Evolutionary conservation across 2,329 filamentous ascomycete genomes (phyloP).

Genomic region (Phoma sp.): DNA sequence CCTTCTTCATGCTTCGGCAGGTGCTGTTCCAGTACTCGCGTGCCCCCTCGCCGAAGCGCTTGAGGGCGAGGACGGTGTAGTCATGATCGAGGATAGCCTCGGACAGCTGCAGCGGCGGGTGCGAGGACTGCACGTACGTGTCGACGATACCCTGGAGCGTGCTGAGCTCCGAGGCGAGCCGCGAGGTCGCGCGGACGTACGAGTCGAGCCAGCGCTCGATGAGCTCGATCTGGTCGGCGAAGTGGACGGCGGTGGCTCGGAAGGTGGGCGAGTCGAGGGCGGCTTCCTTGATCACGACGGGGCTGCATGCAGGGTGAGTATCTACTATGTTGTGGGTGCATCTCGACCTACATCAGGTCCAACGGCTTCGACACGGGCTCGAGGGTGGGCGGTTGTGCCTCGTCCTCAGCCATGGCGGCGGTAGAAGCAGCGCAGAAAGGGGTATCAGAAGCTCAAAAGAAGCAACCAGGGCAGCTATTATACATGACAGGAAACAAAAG

Average conservation of each 20-base stretch:
- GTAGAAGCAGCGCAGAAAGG: too few relatives aligned
- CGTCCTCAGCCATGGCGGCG: constrained; percentile 46
- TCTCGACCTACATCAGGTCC: constrained; percentile 50
- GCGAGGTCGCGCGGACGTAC: constrained; percentile 69
- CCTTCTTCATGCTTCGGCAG: constrained; percentile 75
- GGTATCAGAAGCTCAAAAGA: constrained; percentile 5
- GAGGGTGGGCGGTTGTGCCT: constrained; percentile 40
- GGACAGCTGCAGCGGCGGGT: constrained; percentile 75
- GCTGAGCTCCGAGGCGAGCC: constrained; percentile 70
- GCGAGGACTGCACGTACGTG: constrained; percentile 75
- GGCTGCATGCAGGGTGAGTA: constrained; percentile 54
- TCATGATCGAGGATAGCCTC: constrained; percentile 93
- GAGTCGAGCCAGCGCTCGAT: constrained; percentile 91
- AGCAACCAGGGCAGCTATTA: constrained; percentile 29
- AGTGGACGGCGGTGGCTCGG: constrained; percentile 84
- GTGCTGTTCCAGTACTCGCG: constrained; percentile 87
- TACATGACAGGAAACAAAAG: constrained; percentile 21
- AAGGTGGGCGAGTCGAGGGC: constrained; percentile 96
- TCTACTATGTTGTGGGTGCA: neutral
- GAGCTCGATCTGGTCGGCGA: constrained; percentile 87
- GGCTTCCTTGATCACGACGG: constrained; percentile 91
- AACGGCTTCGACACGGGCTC: constrained; percentile 52
- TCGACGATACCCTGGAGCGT: constrained; percentile 82
- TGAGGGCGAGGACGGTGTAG: constrained; percentile 87
- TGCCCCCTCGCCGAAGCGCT: constrained; percentile 82